phyloP scores from a whole-genome alignment of 2,329 filamentous ascomycete species.

The Fonsecaea pugnacius region DNA sequence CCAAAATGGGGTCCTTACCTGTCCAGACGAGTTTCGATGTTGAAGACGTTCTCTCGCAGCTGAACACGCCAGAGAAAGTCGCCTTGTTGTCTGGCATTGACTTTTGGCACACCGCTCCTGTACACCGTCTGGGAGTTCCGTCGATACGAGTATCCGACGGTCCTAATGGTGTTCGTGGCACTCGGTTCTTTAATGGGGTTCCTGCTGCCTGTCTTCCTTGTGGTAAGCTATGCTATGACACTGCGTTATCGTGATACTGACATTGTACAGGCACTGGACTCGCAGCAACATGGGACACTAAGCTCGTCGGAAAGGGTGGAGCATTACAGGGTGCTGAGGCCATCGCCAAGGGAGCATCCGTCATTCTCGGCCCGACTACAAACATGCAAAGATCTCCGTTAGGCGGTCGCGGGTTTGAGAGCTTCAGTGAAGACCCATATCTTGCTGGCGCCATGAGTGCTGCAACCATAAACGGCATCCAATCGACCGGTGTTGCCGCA shows the following conservation, averaged over 20 bases:
- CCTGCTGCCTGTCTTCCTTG: slow-evolving; percentile 79
- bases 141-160: slow-evolving; percentile 71
- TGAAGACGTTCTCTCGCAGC: slow-evolving; percentile 42
- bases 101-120: slow-evolving; percentile 71
- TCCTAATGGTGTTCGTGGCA: slow-evolving; percentile 71
- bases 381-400: slow-evolving; percentile 82
- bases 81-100: slow-evolving; percentile 66
- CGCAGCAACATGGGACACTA: slow-evolving; percentile 77
- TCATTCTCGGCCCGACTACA: slow-evolving; percentile 76
- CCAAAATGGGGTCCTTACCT: slow-evolving; percentile 32
- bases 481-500: slow-evolving; percentile 73
- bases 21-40: slow-evolving; percentile 35
- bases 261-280: slow-evolving; percentile 65
- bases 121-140: slow-evolving; percentile 67
- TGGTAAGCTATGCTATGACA: slow-evolving; percentile 22
- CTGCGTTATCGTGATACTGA: slow-evolving; percentile 4
- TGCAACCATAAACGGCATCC: slow-evolving; percentile 72
- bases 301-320: slow-evolving; percentile 71
- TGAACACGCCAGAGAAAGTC: slow-evolving; percentile 52
- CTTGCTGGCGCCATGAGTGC: slow-evolving; percentile 75
- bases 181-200: slow-evolving; percentile 69
- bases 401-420: slow-evolving; percentile 85
- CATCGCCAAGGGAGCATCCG: slow-evolving; percentile 72
- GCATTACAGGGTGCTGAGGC: slow-evolving; percentile 72
- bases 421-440: slow-evolving; percentile 80